Evolutionary conservation across 2,329 filamentous ascomycete species (phyloP).

Genomic region (Pseudocercospora eumusae): DNA sequence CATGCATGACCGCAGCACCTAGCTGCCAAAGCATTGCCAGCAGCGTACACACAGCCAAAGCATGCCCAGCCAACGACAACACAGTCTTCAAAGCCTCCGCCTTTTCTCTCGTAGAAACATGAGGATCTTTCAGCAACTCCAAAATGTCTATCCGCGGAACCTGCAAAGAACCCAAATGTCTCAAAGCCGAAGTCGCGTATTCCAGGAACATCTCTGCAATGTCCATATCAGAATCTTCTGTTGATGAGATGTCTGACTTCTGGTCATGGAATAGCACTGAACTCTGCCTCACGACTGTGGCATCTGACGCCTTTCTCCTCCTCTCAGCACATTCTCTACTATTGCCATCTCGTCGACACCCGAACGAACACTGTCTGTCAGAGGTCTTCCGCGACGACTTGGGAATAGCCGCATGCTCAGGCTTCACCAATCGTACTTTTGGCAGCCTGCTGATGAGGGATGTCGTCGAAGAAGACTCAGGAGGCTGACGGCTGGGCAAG

Average conservation of each 20-base stretch:
- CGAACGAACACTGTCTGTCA: constrained; percentile 26
- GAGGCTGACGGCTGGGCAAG: constrained; percentile 14
- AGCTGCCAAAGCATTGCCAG: constrained; percentile 34
- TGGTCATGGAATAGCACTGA: constrained; percentile 11
- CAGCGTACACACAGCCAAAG: constrained; percentile 30
- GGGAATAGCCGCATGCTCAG: constrained; percentile 34
- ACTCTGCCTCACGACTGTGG: constrained; percentile 4
- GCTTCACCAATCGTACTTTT: constrained; percentile 33
- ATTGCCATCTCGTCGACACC: constrained; percentile 24
- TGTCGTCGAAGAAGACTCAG: not conserved
- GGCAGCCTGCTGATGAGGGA: constrained; percentile 29
- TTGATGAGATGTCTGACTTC: not conserved
- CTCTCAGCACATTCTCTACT: constrained; percentile 22
- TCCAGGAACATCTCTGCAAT: constrained; percentile 15
- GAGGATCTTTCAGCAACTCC: constrained; percentile 23
- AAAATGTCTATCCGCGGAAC: constrained; percentile 26
- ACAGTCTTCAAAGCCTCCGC: constrained; percentile 32
- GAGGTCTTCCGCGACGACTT: constrained; percentile 12
- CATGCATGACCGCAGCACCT: constrained; percentile 29
- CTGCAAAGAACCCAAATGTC: constrained; percentile 17
- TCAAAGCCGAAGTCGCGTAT: constrained; percentile 9
- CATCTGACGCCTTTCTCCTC: constrained; percentile 9
- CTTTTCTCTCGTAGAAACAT: constrained; percentile 30
- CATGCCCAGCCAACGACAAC: constrained; percentile 29
- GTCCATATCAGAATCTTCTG: not conserved